These are phyloP conservation scores for Carex myosuroides DNA, from an alignment of 176 grass and related monocot species.

Conservation along the genomic window DNA sequence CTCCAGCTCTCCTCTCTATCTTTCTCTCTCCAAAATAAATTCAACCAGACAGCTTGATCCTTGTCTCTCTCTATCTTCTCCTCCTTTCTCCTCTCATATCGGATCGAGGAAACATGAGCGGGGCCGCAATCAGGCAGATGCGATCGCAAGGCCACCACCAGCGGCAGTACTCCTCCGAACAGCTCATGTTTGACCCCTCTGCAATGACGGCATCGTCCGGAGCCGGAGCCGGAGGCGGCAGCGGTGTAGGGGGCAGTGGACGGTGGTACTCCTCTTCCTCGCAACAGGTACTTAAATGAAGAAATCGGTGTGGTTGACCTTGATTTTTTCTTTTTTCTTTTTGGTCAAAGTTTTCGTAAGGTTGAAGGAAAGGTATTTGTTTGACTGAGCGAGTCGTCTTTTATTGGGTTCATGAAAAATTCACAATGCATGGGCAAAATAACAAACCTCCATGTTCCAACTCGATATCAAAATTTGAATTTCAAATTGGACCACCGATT, in stretches of 20 bases:
- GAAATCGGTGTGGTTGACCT: not conserved
- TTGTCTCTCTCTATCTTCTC: conserved; percentile 1
- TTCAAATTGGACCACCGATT: not conserved
- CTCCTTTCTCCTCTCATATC: not conserved
- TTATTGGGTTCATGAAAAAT: not conserved
- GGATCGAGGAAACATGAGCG: conserved; percentile 22
- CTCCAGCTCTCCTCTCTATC: not conserved
- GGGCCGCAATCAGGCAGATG: conserved; percentile 9
- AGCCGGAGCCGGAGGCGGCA: not conserved
- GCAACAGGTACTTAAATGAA: conserved; percentile 14
- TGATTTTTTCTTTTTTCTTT: not conserved
- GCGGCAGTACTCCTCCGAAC: conserved; percentile 18
- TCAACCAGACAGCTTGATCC: conserved; percentile 21
- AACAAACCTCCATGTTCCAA: not conserved
- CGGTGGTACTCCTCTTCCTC: conserved; percentile 17
- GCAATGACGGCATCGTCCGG: not conserved
- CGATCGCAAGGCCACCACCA: conserved; percentile 12
- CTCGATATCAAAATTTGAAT: conserved; percentile 7
- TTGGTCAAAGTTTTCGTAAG: not conserved
- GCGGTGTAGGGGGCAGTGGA: not conserved
- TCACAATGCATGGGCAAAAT: conserved; percentile 4
- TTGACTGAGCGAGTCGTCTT: not conserved
- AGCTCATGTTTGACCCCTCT: conserved; percentile 7
- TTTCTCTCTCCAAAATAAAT: conserved; percentile 17
- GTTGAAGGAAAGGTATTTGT: not conserved